These are phyloP conservation scores for Selaginella tamariscina DNA, from an alignment of 75 land plant genomes.

Conservation along the genomic window DNA sequence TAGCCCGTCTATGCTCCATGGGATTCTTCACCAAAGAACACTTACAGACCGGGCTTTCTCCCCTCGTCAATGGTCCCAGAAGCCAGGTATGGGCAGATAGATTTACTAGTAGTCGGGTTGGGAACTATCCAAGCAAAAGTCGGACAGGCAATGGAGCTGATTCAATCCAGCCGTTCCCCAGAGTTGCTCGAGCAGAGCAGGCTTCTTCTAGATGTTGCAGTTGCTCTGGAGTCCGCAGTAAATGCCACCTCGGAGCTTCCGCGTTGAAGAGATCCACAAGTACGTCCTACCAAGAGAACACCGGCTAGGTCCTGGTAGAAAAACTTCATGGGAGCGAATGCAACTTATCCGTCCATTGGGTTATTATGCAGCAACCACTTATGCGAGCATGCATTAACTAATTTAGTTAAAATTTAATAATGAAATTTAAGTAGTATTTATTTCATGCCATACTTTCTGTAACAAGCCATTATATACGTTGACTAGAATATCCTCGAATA, in stretches of 20 bases:
- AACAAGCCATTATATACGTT: no score
- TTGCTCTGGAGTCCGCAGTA: background rate
- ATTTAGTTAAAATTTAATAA: no score
- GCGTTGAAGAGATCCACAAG: conserved; percentile 39
- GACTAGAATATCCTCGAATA: no score
- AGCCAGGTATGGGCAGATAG: background rate
- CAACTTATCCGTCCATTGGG: conserved; percentile 59
- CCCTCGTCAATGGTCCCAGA: background rate
- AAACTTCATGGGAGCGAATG: conserved; percentile 59
- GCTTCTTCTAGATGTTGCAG: background rate
- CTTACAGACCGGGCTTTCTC: no score
- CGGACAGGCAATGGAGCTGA: background rate
- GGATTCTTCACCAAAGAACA: background rate
- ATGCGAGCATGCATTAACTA: no score
- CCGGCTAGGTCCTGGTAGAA: conserved; percentile 45
- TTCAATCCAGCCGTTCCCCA: background rate
- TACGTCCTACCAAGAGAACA: conserved; percentile 38
- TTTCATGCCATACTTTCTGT: no score
- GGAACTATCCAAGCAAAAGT: background rate
- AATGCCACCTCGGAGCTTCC: background rate
- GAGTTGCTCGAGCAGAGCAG: background rate
- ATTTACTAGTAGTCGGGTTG: background rate
- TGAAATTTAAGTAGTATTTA: no score
- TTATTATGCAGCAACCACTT: no score
- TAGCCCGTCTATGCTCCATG: background rate